Conservation (phyloP, 106 monocot species). For the Dendrobium huoshanense region DNA sequence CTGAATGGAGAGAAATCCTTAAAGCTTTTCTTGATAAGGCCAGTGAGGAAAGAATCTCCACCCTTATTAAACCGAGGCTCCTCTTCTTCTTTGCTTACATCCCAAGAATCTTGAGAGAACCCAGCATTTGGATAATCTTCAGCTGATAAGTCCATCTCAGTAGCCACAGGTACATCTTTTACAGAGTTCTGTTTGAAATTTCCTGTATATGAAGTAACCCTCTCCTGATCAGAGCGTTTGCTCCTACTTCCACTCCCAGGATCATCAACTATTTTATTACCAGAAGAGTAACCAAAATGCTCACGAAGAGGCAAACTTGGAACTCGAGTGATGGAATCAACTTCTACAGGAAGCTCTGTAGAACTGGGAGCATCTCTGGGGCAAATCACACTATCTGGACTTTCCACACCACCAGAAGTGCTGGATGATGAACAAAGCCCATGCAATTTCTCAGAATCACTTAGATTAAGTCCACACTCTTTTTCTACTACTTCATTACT, state of each 20-base stretch:
- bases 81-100: slow-evolving; percentile 38
- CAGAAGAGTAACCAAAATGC: slow-evolving; percentile 47
- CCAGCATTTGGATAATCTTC: slow-evolving; percentile 56
- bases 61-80: slow-evolving; percentile 34
- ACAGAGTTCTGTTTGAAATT: slow-evolving; percentile 64
- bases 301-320: slow-evolving; percentile 63
- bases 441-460: slow-evolving; percentile 46
- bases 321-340: slow-evolving; percentile 29
- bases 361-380: slow-evolving; percentile 45
- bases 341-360: slow-evolving; percentile 31
- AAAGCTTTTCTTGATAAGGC: slow-evolving; percentile 86
- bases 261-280: slow-evolving; percentile 38
- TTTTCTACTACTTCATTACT: slow-evolving; percentile 38
- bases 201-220: slow-evolving; percentile 28
- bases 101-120: slow-evolving; percentile 51
- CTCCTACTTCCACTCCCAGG: slow-evolving; percentile 69
- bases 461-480: slow-evolving; percentile 34
- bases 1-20: slow-evolving; percentile 56
- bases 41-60: slow-evolving; percentile 74
- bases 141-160: slow-evolving; percentile 43
- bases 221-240: slow-evolving; percentile 75
- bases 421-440: slow-evolving; percentile 35
- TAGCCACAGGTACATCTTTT: slow-evolving; percentile 60
- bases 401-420: slow-evolving; percentile 35
- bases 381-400: slow-evolving; percentile 33